phyloP scores from a whole-genome alignment of 805 yeast species.

The Candida krabiensis region DNA sequence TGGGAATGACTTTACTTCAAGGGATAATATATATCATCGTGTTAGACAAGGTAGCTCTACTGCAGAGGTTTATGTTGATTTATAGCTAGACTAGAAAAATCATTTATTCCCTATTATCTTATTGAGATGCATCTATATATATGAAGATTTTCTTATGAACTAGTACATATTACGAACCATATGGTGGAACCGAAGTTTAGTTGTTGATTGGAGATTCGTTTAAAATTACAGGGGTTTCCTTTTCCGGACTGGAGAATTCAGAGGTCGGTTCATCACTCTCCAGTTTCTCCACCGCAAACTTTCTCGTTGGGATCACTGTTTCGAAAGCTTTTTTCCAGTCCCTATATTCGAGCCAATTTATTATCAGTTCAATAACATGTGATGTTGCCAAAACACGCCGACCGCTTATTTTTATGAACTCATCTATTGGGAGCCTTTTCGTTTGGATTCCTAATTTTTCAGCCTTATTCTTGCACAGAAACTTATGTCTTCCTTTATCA shows the following conservation, averaged over 20 bases:
- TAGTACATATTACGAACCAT: too few species aligned
- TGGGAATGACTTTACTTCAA: not conserved
- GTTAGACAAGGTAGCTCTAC: slow-evolving; percentile 12
- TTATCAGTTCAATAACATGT: slow-evolving; percentile 87
- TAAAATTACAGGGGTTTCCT: too few species aligned
- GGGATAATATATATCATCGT: not conserved
- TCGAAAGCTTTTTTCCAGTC: slow-evolving; percentile 91
- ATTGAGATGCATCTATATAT: too few species aligned
- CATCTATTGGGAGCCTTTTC: slow-evolving; percentile 83
- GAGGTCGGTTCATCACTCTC: not conserved
- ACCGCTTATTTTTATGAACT: slow-evolving; percentile 78
- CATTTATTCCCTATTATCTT: not conserved
- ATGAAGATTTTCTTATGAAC: too few species aligned
- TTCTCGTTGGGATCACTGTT: slow-evolving; percentile 81
- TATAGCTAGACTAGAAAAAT: slow-evolving; percentile 2
- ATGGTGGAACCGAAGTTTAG: too few species aligned
- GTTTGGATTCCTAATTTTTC: slow-evolving; percentile 66
- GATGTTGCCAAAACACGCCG: slow-evolving; percentile 89
- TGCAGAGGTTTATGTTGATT: slow-evolving; percentile 5
- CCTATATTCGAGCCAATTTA: slow-evolving; percentile 72
- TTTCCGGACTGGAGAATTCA: not conserved
- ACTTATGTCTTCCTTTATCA: slow-evolving; percentile 87
- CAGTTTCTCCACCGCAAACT: slow-evolving; percentile 37
- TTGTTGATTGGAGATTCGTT: too few species aligned
- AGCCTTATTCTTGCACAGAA: slow-evolving; percentile 80